A percentile compares a stretch with the other conserved stretches of the same genome.
These are phyloP conservation scores for Tuber umbilicatum DNA, from an alignment of 495 filamentous ascomycete genomes.

Conservation along the genomic window DNA sequence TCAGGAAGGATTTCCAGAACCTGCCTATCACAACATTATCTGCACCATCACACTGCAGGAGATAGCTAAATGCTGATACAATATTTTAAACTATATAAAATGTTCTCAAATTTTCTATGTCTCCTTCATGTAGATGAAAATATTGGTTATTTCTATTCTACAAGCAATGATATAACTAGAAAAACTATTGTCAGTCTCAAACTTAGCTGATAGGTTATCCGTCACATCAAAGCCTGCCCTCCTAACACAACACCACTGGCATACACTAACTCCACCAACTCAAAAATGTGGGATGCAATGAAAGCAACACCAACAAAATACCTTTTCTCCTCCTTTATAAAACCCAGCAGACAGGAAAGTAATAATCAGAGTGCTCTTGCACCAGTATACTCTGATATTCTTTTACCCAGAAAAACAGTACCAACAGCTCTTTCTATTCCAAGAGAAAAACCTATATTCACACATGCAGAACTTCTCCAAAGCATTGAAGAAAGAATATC, in stretches of 20 bases:
- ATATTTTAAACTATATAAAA: neutral
- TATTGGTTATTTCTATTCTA: neutral
- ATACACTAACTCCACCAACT: neutral
- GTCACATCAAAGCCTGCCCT: neutral
- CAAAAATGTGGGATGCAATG: neutral
- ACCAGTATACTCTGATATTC: neutral
- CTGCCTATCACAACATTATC: too few relatives aligned
- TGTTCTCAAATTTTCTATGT: neutral
- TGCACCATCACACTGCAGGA: neutral
- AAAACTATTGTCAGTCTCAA: neutral
- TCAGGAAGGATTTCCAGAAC: too few relatives aligned
- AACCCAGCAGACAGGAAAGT: neutral
- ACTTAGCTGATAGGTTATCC: neutral
- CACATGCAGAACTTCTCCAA: neutral
- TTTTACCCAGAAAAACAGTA: neutral
- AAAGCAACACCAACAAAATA: neutral
- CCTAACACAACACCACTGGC: neutral
- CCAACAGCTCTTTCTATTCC: neutral
- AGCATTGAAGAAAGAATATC: neutral
- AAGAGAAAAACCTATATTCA: neutral
- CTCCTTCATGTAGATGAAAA: neutral
- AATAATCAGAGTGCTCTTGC: neutral
- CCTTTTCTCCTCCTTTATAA: neutral
- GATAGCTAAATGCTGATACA: neutral
- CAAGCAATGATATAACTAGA: neutral